Percentiles rank a stretch among this genome's conserved stretches.
Evolutionary conservation across 768 basidiomycete genomes (phyloP).

Genomic region (Rhodocollybia butyracea): DNA sequence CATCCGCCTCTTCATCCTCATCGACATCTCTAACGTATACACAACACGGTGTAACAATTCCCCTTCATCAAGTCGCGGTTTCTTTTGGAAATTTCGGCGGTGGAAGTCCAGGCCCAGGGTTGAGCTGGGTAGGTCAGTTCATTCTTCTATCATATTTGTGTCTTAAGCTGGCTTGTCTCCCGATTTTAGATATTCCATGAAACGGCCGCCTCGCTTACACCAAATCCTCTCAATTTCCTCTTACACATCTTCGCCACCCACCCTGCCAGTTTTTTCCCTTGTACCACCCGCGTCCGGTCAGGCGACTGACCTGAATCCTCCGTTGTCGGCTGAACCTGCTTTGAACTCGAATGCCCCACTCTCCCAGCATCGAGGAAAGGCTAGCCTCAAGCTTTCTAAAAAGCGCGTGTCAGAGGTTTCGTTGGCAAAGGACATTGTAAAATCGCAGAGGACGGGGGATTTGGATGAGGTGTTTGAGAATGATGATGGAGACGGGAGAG

Average conservation of each 20-base stretch:
- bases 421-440: not conserved
- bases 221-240: conserved; percentile 3
- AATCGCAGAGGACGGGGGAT: not conserved
- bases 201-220: conserved; percentile 24
- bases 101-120: not conserved
- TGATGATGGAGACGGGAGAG: conserved; percentile 20
- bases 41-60: conserved; percentile 63
- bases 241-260: conserved; percentile 57
- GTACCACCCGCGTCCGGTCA: conserved; percentile 20
- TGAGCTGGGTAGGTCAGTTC: not conserved
- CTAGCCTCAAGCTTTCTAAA: conserved; percentile 3
- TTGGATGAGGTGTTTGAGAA: conserved; percentile 11
- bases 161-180: not conserved
- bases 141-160: not conserved
- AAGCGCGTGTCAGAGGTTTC: conserved; percentile 8
- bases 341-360: conserved; percentile 8
- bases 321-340: not conserved
- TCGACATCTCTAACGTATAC: conserved; percentile 75
- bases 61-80: conserved; percentile 64
- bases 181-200: conserved; percentile 50
- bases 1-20: conserved; percentile 22
- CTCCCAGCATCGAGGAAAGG: conserved; percentile 6
- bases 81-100: conserved; percentile 52
- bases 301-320: not conserved
- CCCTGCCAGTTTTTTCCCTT: conserved; percentile 58